A percentile compares a stretch with the other conserved stretches of the same genome.
phyloP scores from a whole-genome alignment of 805 yeast genomes.

The Kodamaea leandrae region DNA sequence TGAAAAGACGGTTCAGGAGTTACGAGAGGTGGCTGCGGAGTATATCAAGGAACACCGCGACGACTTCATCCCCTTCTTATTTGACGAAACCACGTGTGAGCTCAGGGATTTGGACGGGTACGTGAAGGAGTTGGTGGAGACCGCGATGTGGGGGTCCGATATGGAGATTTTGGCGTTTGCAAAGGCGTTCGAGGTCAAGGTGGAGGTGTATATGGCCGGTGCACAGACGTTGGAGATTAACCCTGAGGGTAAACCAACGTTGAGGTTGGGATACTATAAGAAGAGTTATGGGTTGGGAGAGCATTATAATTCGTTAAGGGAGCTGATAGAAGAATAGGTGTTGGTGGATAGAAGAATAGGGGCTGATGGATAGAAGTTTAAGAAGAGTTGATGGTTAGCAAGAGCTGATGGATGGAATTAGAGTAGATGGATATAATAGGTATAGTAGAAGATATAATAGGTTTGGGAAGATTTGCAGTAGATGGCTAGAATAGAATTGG shows the following conservation, averaged over 20 bases:
- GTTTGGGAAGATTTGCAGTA: no score
- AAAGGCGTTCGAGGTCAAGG: slow-evolving; percentile 64
- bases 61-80: slow-evolving; percentile 75
- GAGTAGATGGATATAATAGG: no score
- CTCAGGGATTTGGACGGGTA: slow-evolving; percentile 67
- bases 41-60: slow-evolving; percentile 65
- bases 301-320: slow-evolving; percentile 75
- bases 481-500: no score
- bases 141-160: slow-evolving; percentile 96
- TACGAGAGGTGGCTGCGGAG: slow-evolving; percentile 63
- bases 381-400: no score
- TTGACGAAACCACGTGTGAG: slow-evolving; percentile 71
- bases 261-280: slow-evolving; percentile 74
- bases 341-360: neutral
- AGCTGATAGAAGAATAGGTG: neutral
- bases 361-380: no score
- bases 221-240: slow-evolving; percentile 64
- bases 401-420: no score
- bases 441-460: no score
- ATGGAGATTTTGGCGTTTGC: slow-evolving; percentile 84
- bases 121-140: slow-evolving; percentile 61
- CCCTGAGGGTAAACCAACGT: slow-evolving; percentile 48
- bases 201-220: slow-evolving; percentile 78
- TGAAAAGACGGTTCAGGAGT: slow-evolving; percentile 42
- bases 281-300: slow-evolving; percentile 90